These are phyloP conservation scores for Yarrowia sp. DNA, from an alignment of 805 yeast genomes.

Conservation along the genomic window DNA sequence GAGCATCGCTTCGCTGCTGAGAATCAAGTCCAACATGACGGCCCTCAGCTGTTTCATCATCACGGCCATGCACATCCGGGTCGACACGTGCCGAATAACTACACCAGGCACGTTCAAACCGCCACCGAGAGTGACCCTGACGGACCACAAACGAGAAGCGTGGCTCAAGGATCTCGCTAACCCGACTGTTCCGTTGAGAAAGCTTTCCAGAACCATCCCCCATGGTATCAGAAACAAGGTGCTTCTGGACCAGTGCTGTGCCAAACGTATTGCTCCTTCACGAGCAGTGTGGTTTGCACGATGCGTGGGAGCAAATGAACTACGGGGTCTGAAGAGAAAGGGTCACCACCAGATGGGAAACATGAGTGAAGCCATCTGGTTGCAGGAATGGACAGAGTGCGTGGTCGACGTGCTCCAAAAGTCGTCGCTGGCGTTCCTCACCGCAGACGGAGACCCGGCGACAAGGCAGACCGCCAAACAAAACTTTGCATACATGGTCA, in stretches of 20 bases:
- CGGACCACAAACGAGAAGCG: conserved; percentile 81
- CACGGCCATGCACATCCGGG: conserved; percentile 58
- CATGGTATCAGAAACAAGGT: conserved; percentile 83
- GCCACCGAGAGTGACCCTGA: conserved; percentile 88
- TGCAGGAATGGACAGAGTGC: conserved; percentile 89
- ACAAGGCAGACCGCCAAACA: conserved; percentile 6
- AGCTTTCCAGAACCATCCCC: conserved; percentile 80
- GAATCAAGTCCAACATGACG: conserved; percentile 55
- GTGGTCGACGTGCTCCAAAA: conserved; percentile 66
- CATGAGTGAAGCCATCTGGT: conserved; percentile 63
- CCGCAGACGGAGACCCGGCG: conserved; percentile 48
- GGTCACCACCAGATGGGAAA: conserved; percentile 46
- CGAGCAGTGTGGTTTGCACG: conserved; percentile 91
- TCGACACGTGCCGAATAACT: conserved; percentile 55
- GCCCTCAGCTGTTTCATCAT: conserved; percentile 59
- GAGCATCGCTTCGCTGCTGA: conserved; percentile 54
- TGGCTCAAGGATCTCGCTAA: conserved; percentile 87
- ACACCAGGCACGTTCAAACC: conserved; percentile 69
- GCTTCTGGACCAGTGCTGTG: conserved; percentile 74
- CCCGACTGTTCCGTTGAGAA: conserved; percentile 66
- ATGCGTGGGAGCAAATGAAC: conserved; percentile 83
- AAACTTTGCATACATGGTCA: conserved; percentile 61
- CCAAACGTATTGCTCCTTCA: conserved; percentile 71
- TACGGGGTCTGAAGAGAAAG: conserved; percentile 63
- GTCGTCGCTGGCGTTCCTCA: conserved; percentile 55